These are phyloP conservation scores for Logfia minima DNA, from an alignment of 129 eudicot genomes.

Conservation along the genomic window DNA sequence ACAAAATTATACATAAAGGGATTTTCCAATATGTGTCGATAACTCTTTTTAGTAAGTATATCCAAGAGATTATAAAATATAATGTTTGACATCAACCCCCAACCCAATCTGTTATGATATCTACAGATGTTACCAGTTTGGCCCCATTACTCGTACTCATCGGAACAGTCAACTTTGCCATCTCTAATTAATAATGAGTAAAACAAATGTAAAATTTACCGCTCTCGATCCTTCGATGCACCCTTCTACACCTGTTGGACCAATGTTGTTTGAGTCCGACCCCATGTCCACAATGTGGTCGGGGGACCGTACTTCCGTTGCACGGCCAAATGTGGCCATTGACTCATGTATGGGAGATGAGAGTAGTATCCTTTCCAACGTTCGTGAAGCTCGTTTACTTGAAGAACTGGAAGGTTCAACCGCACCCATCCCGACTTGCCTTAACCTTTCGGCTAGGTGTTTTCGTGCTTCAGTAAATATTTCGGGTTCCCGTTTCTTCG, in stretches of 20 bases:
- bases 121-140: not conserved
- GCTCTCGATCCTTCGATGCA: slow-evolving; percentile 3
- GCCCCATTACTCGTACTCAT: not conserved
- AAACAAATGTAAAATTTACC: slow-evolving; percentile 20
- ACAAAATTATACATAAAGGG: not conserved
- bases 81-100: not conserved
- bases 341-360: slow-evolving; percentile 43
- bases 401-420: slow-evolving; percentile 16
- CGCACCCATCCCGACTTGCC: slow-evolving; percentile 32
- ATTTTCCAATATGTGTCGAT: not conserved
- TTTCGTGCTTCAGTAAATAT: slow-evolving; percentile 56
- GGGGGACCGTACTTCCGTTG: slow-evolving; percentile 4
- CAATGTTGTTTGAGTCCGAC: not conserved
- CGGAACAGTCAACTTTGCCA: not conserved
- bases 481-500: slow-evolving; percentile 40
- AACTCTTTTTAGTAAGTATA: no score
- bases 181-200: not conserved
- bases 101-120: not conserved
- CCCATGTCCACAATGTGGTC: slow-evolving; percentile 10
- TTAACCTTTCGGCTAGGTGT: slow-evolving; percentile 63
- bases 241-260: slow-evolving; percentile 10
- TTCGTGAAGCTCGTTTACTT: slow-evolving; percentile 37
- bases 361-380: slow-evolving; percentile 49
- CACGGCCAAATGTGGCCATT: slow-evolving; percentile 27
- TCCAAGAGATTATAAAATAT: not conserved